Evolutionary conservation across 2,329 filamentous ascomycete genomes (phyloP), one percentile per base, ranked within the genome.

Genomic region (Reticulascus tulasneorum): DNA sequence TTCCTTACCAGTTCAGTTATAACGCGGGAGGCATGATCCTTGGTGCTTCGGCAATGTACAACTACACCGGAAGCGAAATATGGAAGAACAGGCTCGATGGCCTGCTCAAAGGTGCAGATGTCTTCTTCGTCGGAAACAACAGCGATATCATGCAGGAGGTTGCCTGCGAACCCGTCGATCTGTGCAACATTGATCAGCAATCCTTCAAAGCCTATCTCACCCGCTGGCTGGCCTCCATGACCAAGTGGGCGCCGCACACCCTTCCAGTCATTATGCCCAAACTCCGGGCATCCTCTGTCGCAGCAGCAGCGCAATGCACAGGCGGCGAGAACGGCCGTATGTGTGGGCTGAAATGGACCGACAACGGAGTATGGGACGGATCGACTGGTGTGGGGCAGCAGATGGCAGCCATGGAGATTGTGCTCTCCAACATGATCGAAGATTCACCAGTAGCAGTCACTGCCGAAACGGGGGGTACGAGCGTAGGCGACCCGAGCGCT

Each of bases 11-110:
- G 50, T 88, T 82, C 69, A 75, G 75, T 2, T 85, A 85, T 60
- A 86, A 86, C 49, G 71, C 75, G 6, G 84, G 82, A 12, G 73
- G 73, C 7, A 79, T 81, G 52, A 69, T 88, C 25, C 69, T 78
- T 3, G 82, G 82, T 8, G 73, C 75, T 0, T 79, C 82, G 3
- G 81, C 79, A 51, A 80, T 86, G 74, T 83, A 79, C 53, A 84
- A 84, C 54, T 68, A 85, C 47, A 68, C 64, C 15, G 58, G 59
- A 48, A 62, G 64, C 21, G 51, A 64, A 4, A 57, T 66, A 7
- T 85, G 81, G 81, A 70, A 72, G 38, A 63, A 71, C 33, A 71
- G 79, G 3, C 62, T 80, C 5, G 68, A 78, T 36, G 73, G 71
- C 2, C 58, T 84, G 9, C 56, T 84, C 9, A 65, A 71, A 24